Percentiles rank a stretch among this genome's conserved stretches.
Conservation (phyloP, 768 basidiomycete species). For the Tricholoma matsutake region DNA sequence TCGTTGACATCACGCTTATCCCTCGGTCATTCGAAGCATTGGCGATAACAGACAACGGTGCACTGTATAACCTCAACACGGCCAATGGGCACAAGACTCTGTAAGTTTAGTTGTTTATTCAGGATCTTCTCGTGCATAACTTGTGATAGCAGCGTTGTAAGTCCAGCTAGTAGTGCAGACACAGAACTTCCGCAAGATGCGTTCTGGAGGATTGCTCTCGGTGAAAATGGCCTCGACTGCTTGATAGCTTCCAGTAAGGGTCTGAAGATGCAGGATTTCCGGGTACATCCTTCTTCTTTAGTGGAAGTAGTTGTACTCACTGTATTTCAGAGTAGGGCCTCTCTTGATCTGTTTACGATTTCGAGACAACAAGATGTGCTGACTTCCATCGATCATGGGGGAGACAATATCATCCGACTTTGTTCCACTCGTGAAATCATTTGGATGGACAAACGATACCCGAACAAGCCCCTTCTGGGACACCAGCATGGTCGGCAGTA, state of each 20-base stretch:
- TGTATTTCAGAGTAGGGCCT: constrained; percentile 26
- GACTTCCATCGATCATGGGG: constrained; percentile 44
- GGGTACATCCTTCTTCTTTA: constrained; percentile 40
- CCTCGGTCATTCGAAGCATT: constrained; percentile 32
- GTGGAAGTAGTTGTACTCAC: background rate
- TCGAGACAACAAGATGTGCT: constrained; percentile 36
- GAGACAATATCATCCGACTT: constrained; percentile 47
- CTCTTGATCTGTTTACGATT: constrained; percentile 33
- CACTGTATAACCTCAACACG: constrained; percentile 46
- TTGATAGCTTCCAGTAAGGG: constrained; percentile 45
- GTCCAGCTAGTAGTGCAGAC: constrained; percentile 3
- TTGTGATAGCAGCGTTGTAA: constrained; percentile 8
- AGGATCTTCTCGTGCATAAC: background rate
- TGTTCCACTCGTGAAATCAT: constrained; percentile 59
- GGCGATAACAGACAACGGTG: constrained; percentile 49
- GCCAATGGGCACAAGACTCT: constrained; percentile 32
- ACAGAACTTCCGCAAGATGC: constrained; percentile 20
- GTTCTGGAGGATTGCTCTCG: constrained; percentile 54
- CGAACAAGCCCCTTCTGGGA: constrained; percentile 55
- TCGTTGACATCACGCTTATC: constrained; percentile 47
- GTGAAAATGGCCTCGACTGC: constrained; percentile 32
- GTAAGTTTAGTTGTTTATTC: constrained; percentile 32
- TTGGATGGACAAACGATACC: constrained; percentile 68
- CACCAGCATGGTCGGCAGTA: constrained; percentile 57
- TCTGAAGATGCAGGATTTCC: constrained; percentile 48